Conservation (phyloP, 139 green algal species). For the Gonium pectorale region DNA sequence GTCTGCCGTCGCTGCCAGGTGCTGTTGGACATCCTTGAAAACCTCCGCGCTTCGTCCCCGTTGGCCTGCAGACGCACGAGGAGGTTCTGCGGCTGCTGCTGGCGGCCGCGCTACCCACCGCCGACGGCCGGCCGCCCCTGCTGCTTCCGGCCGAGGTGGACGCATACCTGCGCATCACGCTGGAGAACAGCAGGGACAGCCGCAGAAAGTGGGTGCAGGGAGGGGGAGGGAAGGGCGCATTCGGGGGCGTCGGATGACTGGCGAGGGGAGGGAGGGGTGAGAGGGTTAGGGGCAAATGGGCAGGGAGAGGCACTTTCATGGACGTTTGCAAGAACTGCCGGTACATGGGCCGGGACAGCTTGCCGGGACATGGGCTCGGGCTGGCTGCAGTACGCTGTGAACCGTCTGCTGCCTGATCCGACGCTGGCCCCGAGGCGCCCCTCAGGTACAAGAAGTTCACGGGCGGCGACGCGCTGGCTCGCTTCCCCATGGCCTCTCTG, state of each 20-base stretch:
- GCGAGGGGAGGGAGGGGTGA: neutral
- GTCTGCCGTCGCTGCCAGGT: no score
- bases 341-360: no score
- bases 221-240: neutral
- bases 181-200: conserved; percentile 63
- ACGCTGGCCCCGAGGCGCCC: no score
- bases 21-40: no score
- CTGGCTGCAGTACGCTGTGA: no score
- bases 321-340: no score
- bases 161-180: conserved; percentile 62
- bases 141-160: conserved; percentile 56
- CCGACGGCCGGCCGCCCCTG: conserved; percentile 26
- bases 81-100: conserved; percentile 83
- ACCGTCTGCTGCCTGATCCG: no score
- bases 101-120: conserved; percentile 50
- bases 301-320: no score
- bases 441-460: conserved; percentile 53
- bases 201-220: conserved; percentile 27
- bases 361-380: no score
- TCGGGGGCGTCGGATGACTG: neutral
- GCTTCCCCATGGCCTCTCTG: conserved; percentile 52
- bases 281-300: no score
- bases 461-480: conserved; percentile 41
- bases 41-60: no score
- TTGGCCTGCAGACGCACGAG: conserved; percentile 70